These are phyloP conservation scores for Parachaetomium inaequale DNA, from an alignment of 495 filamentous ascomycete genomes.

Conservation along the genomic window DNA sequence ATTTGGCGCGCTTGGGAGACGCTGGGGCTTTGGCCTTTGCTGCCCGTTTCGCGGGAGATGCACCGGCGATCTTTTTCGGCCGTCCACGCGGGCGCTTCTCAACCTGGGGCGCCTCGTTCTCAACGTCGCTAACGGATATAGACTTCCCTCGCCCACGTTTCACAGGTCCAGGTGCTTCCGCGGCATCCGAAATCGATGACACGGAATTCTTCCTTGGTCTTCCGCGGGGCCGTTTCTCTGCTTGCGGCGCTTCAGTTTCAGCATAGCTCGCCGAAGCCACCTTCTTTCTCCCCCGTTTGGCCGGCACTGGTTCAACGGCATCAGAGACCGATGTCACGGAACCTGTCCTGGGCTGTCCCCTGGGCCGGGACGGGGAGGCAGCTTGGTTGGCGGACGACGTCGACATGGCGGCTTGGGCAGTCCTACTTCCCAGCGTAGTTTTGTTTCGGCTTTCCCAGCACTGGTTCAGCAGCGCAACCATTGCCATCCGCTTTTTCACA, in stretches of 20 bases:
- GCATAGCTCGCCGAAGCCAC: not conserved
- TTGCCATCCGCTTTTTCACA: slow-evolving; percentile 62
- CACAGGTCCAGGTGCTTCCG: not conserved
- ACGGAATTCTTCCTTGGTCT: slow-evolving; percentile 23
- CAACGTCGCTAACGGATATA: not conserved
- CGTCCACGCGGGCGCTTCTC: slow-evolving; percentile 13
- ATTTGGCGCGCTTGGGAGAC: slow-evolving; percentile 12
- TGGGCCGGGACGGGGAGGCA: slow-evolving; percentile 32
- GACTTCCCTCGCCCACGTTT: not conserved
- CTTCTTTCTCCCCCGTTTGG: not conserved
- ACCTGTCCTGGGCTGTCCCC: slow-evolving; percentile 46
- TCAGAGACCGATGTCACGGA: slow-evolving; percentile 16
- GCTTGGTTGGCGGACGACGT: slow-evolving; percentile 22
- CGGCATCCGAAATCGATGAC: slow-evolving; percentile 9
- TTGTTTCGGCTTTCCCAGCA: slow-evolving; percentile 61
- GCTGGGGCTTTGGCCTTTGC: not conserved
- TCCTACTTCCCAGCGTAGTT: not conserved
- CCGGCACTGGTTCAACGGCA: not conserved
- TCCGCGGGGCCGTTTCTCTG: slow-evolving; percentile 17
- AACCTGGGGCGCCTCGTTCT: not conserved
- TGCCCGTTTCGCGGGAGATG: slow-evolving; percentile 17
- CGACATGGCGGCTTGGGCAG: slow-evolving; percentile 20
- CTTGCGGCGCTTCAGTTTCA: not conserved
- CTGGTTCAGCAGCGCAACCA: slow-evolving; percentile 67
- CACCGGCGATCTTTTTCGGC: slow-evolving; percentile 22